Evolutionary conservation across 1,139 yeast genomes (phyloP), one percentile per base, ranked within the genome.

Genomic region (Kodamaea sp.): DNA sequence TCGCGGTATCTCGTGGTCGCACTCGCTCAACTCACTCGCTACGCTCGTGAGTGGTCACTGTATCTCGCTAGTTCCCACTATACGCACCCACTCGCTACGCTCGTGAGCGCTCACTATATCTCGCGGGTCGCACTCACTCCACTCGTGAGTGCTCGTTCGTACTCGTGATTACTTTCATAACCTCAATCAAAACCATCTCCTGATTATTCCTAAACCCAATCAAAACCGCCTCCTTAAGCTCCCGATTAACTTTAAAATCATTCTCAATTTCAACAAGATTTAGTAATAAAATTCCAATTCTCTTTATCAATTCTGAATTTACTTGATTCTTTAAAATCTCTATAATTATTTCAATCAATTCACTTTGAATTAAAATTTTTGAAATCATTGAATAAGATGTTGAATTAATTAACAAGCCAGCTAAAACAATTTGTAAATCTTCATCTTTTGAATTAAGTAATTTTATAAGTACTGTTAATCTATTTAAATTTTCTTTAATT

Each of bases 401-500:
- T 3, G 78, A 74, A 48, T 75, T 77, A 3, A 77, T 79, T 37
- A 77, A 55, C 8, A 76, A 50, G 2, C 78, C 77, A 7, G 75
- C 63, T 10, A 74, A 55, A 1, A 64, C 67, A 2, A 58, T 45
- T 46, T 77, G 81, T 1, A 76, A 55, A 2, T 52, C 44, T 4
- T 50, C 48, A 43, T 72, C 66, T 1, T 53, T 48, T 26, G 77
- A 63, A 38, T 72, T 63, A 32, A 75, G 57, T 44, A 76, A 45
- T 34, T 64, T 70, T 3, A 74, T 53, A 35, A 73, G 48, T 1
- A 70, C 49, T 3, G 56, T 53, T 35, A 74, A 63, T 45, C 78
- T 54, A 32, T 60, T 60, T 31, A 44, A 33, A 26, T 65, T 54
- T 10, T 52, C 62, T 8, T 45, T 35, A 15, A 52, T 54, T 2